Evolutionary conservation across 768 basidiomycete genomes (phyloP), one percentile per base, ranked within the genome.

Genomic region (Kwoniella bestiolae): DNA sequence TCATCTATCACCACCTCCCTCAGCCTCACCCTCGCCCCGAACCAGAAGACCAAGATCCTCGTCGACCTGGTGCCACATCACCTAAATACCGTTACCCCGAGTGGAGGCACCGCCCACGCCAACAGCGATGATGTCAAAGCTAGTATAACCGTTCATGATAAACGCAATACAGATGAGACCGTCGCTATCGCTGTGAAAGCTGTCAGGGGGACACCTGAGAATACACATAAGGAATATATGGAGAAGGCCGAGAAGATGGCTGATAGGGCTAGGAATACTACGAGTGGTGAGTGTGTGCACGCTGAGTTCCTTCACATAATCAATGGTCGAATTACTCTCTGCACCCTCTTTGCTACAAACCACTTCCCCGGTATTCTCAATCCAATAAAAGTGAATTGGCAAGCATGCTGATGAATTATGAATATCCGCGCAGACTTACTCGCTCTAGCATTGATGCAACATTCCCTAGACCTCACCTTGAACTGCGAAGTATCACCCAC

Each of bases 151-250:
- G 65, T 78, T 23, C 70, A 74, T 46, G 76, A 78, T 53, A 62
- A 69, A 65, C 73, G 73, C 55, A 78, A 78, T 47, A 75, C 71
- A 46, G 76, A 78, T 56, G 76, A 78, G 57, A 70, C 62, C 29
- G 25, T 70, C 14, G 35, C 31, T 38, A 62, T 77, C 7, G 21
- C 21, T 3, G 63, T 76, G 2, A 41, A 38, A 7, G 73, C 70
- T 23, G 44, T 44, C 14, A 65, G 34, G 25, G 63, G 63, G 8
- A 56, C 41, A 26, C 52, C 47, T 25, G 45, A 56, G 31, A 41
- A 32, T 14, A 56, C 49, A 23, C 44, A 50, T 5, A 56, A 50
- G 34, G 26, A 56, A 32, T 25, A 26, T 7, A 14, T 49, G 46
- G 46, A 56, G n/a, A 46, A 50, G 34, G 32, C 44, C 8, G 53